Base-by-base conservation (phyloP, 108 stramenopile species). In the Pseudonitzschia multiseries region DNA sequence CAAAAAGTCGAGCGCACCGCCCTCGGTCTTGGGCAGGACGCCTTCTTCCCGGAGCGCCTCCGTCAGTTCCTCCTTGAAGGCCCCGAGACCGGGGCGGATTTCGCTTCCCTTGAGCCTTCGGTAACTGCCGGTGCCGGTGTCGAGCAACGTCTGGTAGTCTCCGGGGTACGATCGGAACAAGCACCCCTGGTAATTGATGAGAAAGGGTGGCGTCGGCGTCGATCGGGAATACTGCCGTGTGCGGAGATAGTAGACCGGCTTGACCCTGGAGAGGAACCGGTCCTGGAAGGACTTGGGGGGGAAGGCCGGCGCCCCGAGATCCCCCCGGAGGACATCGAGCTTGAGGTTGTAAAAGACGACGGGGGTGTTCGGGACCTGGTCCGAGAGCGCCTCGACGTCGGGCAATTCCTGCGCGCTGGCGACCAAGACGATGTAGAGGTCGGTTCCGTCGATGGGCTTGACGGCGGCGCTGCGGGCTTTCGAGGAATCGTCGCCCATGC, bases 131-230 rank as follows among this genome's bases (percentile, higher is more conserved):
- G 84, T 91, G 8, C 97, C 97, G 31, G 90, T 95, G 77, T 98
- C 96, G 51, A 98, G 83, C 53, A 98, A 67, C 13, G 94, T 94
- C 74, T 98, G 96, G 71, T 80, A 98, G 31, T 88, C 83, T 12
- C 95, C 96, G 17, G 97, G 97, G 81, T 98, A 98, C 48, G 90
- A 78, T 21, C 97, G 90, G 79, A 98, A 98, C 53, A 96, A 70
- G 48, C 94, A 94, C 52, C 97, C 97, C 69, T 96, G 96, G 81
- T 90, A 98, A 69, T 96, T 98, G 44, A 98, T 73, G 33, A 98
- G 81, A 79, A 95, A 98, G 10, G 97, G 97, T 40, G 96, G 96
- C 48, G 82, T 83, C 28, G 85, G 73, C 4, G 87, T 87, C 21
- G 83, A 84, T 64, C 93, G 84, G 36, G 90, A 87, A 82, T 97